These are phyloP conservation scores for Backusella psychrophila DNA, from an alignment of 192 early-diverging fungal species.

Conservation along the genomic window DNA sequence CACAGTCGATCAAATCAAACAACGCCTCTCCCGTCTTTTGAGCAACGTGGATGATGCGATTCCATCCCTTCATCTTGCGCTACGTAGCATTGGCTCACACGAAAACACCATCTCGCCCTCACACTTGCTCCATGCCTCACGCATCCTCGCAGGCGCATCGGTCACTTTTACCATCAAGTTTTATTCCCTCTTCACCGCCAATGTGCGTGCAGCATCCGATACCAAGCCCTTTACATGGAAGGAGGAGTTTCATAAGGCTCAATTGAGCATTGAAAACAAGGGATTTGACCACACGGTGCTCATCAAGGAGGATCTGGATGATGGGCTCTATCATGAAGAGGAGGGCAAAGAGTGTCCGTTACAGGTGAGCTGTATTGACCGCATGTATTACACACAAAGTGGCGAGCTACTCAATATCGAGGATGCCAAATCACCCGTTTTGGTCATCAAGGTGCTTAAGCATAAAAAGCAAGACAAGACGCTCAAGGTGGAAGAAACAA, in stretches of 20 bases:
- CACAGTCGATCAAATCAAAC: conserved; percentile 30
- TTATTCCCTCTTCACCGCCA: conserved; percentile 69
- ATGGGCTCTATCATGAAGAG: conserved; percentile 77
- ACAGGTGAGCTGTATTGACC: conserved; percentile 42
- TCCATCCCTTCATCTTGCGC: conserved; percentile 35
- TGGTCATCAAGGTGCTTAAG: conserved; percentile 66
- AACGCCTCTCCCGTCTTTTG: conserved; percentile 2
- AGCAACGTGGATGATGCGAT: conserved; percentile 34
- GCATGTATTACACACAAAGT: conserved; percentile 72
- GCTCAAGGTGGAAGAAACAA: conserved; percentile 7
- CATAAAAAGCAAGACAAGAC: conserved; percentile 9
- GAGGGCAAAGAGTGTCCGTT: conserved; percentile 43
- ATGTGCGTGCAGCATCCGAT: conserved; percentile 54
- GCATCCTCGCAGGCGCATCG: conserved; percentile 32
- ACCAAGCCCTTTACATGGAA: conserved; percentile 79
- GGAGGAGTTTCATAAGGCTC: conserved; percentile 68
- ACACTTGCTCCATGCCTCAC: conserved; percentile 52
- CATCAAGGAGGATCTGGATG: conserved; percentile 65
- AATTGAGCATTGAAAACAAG: conserved; percentile 17
- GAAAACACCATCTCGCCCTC: conserved; percentile 17
- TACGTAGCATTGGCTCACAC: conserved; percentile 29
- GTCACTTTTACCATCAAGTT: conserved; percentile 48
- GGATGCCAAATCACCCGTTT: conserved; percentile 61
- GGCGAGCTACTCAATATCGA: conserved; percentile 76
- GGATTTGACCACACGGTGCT: conserved; percentile 50